Percentiles rank a stretch among this genome's conserved stretches.
phyloP scores from a whole-genome alignment of 139 green algal genomes.

The Tetradesmus lagerheimii region DNA sequence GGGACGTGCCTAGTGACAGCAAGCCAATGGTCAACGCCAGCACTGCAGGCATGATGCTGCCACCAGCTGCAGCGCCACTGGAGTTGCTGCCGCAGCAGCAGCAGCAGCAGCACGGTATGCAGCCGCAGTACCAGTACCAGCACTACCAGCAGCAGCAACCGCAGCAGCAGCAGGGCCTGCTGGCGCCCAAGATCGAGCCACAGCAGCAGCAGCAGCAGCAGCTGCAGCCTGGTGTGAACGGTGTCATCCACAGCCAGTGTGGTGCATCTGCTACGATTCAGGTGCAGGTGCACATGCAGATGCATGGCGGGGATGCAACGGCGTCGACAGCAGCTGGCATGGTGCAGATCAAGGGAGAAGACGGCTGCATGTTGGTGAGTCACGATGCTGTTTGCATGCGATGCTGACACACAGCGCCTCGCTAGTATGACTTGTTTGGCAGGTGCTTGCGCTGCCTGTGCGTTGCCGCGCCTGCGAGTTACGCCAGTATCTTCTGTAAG shows the following conservation, averaged over 20 bases:
- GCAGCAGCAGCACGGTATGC: constrained; percentile 1
- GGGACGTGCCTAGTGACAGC: neutral
- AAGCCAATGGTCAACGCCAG: neutral
- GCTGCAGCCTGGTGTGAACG: constrained; percentile 7
- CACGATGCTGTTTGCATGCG: no score
- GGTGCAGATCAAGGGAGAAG: constrained; percentile 33
- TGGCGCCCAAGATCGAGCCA: neutral
- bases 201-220: neutral
- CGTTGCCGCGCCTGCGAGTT: no score
- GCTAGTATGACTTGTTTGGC: no score
- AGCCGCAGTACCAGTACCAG: constrained; percentile 20
- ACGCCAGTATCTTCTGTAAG: no score
- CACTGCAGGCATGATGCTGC: constrained; percentile 10
- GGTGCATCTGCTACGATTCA: constrained; percentile 17
- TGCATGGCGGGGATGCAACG: neutral
- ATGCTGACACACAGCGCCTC: no score
- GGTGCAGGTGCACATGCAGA: constrained; percentile 22
- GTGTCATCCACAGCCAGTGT: constrained; percentile 21
- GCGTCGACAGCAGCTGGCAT: neutral
- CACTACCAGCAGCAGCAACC: neutral
- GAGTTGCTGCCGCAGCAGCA: neutral
- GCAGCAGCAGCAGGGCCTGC: neutral
- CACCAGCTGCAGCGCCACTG: neutral
- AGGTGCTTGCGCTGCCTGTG: no score
- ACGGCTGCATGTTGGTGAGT: constrained; percentile 34